Conservation (phyloP, 768 basidiomycete genomes). For the Pholiota conissans region DNA sequence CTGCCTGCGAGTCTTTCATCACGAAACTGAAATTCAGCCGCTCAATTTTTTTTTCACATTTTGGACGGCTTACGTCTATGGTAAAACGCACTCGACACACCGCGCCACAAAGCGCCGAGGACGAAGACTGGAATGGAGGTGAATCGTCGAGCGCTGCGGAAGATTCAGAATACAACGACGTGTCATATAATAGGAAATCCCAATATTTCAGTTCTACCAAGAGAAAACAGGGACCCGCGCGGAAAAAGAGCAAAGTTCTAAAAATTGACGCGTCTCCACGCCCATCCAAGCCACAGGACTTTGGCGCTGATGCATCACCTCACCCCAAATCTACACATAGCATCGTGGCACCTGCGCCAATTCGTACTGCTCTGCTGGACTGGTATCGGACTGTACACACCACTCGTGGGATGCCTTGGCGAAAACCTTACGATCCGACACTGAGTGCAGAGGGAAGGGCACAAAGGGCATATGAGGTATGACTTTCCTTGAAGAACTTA, state of each 20-base stretch:
- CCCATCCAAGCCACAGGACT: constrained; percentile 9
- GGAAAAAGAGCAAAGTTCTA: constrained; percentile 6
- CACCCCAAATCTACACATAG: constrained; percentile 53
- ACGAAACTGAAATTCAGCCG: too few relatives aligned
- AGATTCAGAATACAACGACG: constrained; percentile 20
- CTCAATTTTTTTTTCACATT: too few relatives aligned
- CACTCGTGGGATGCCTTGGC: constrained; percentile 88
- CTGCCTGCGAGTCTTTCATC: too few relatives aligned
- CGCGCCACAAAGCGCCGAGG: constrained; percentile 14
- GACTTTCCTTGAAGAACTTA: neutral
- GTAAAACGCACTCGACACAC: constrained; percentile 21
- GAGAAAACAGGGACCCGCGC: neutral
- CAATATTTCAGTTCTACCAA: constrained; percentile 1
- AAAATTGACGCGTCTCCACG: constrained; percentile 11
- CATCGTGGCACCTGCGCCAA: constrained; percentile 37
- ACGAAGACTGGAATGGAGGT: constrained; percentile 17
- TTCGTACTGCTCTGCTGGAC: constrained; percentile 50
- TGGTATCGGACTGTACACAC: constrained; percentile 78
- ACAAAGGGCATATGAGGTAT: constrained; percentile 91
- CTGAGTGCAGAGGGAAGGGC: constrained; percentile 59
- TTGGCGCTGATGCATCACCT: constrained; percentile 13
- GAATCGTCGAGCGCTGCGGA: constrained; percentile 10
- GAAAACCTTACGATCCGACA: constrained; percentile 65
- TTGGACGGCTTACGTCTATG: constrained; percentile 11
- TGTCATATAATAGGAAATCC: constrained; percentile 15